phyloP scores from a whole-genome alignment of 371 early-diverging fungal genomes.

The Zopfochytrium polystomum region DNA sequence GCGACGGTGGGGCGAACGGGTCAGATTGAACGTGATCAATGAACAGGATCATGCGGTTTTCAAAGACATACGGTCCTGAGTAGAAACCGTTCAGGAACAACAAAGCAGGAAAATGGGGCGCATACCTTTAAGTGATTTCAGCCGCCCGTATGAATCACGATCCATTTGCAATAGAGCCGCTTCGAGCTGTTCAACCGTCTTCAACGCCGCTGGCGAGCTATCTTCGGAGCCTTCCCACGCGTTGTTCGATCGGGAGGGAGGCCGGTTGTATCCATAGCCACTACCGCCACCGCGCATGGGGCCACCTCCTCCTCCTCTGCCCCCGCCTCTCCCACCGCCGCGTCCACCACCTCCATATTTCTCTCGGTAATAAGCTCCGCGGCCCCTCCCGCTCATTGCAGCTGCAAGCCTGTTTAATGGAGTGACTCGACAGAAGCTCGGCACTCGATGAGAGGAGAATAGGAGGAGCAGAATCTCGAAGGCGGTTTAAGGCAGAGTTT shows the following conservation, averaged over 20 bases:
- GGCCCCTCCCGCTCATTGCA: too few species aligned
- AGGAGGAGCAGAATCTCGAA: too few species aligned
- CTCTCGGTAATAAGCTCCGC: conserved; percentile 23
- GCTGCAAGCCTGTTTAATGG: too few species aligned
- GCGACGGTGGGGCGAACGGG: conserved; percentile 49
- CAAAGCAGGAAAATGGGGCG: too few species aligned
- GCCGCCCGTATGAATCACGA: conserved; percentile 24
- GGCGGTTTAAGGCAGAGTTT: too few species aligned
- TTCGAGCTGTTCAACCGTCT: not conserved
- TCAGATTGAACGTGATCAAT: conserved; percentile 40
- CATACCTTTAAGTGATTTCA: conserved; percentile 19
- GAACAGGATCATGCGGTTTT: conserved; percentile 8
- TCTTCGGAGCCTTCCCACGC: too few species aligned
- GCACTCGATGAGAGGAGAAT: too few species aligned
- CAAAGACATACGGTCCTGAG: not conserved
- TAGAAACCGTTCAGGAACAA: not conserved
- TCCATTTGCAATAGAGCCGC: conserved; percentile 1
- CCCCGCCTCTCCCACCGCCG: too few species aligned
- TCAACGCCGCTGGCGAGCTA: not conserved
- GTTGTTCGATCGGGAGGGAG: not conserved
- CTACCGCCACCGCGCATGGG: too few species aligned
- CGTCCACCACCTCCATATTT: conserved; percentile 23
- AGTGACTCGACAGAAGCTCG: too few species aligned
- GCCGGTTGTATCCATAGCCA: too few species aligned
- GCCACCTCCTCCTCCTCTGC: too few species aligned